phyloP scores from a whole-genome alignment of 2,329 filamentous ascomycete species.

The Fusarium stilboides region DNA sequence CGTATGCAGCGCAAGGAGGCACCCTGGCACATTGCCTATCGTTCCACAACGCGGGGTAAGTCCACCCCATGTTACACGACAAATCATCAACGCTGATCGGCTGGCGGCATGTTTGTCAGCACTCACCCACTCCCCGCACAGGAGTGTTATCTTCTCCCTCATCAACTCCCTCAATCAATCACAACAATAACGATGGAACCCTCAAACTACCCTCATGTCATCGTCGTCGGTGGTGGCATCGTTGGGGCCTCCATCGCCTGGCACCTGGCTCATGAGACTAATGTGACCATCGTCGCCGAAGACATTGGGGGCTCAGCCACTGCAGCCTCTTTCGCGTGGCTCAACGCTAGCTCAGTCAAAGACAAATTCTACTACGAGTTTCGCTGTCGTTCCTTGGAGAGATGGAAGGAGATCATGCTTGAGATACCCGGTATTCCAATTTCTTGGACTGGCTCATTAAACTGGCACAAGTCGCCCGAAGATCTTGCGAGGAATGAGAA shows the following conservation, averaged over 20 bases:
- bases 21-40: too few species aligned
- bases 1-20: too few species aligned
- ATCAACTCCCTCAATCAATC: too few species aligned
- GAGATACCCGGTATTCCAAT: slow-evolving; percentile 26
- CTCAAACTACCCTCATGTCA: slow-evolving; percentile 2
- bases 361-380: slow-evolving; percentile 32
- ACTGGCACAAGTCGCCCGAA: slow-evolving; percentile 28
- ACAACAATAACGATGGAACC: background rate
- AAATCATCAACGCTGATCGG: too few species aligned
- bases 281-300: slow-evolving; percentile 32
- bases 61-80: too few species aligned
- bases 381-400: slow-evolving; percentile 26
- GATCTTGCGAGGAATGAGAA: slow-evolving; percentile 1
- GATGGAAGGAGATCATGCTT: slow-evolving; percentile 27
- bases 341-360: slow-evolving; percentile 32
- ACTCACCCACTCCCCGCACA: too few species aligned
- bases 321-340: slow-evolving; percentile 35
- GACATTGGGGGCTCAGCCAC: slow-evolving; percentile 31
- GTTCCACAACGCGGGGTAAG: too few species aligned
- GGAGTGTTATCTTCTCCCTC: too few species aligned
- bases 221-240: slow-evolving; percentile 35
- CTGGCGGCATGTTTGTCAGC: too few species aligned
- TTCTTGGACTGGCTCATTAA: slow-evolving; percentile 34
- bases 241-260: slow-evolving; percentile 37
- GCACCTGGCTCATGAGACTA: slow-evolving; percentile 25